These are phyloP conservation scores for Symbiodinium natans DNA, from an alignment of 73 alveolate genomes.

Conservation along the genomic window DNA sequence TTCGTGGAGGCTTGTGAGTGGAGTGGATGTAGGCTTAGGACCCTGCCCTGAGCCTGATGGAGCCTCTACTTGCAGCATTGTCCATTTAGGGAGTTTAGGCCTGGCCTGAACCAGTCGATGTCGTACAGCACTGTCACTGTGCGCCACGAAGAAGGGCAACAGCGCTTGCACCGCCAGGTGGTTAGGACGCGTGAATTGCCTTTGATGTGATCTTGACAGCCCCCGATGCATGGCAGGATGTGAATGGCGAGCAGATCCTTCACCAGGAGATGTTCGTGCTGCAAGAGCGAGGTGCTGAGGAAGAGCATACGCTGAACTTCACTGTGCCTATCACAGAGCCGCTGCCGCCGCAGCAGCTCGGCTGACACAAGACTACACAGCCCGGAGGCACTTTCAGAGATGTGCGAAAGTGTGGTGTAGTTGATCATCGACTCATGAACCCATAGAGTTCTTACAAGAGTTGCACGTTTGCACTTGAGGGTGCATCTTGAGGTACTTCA, in stretches of 20 bases:
- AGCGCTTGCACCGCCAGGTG: too few species aligned
- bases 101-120: too few species aligned
- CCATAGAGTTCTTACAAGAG: too few species aligned
- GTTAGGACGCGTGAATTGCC: too few species aligned
- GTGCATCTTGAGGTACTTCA: slow-evolving; percentile 79
- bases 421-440: neutral
- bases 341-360: slow-evolving; percentile 99
- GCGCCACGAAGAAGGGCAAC: too few species aligned
- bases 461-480: too few species aligned
- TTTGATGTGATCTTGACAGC: neutral
- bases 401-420: neutral
- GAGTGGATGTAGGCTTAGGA: too few species aligned
- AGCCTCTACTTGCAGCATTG: too few species aligned
- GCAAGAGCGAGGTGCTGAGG: slow-evolving; percentile 83
- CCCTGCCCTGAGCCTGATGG: too few species aligned
- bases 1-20: slow-evolving; percentile 96
- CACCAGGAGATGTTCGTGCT: slow-evolving; percentile 92
- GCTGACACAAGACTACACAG: neutral
- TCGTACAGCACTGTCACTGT: too few species aligned
- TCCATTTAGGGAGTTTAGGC: too few species aligned
- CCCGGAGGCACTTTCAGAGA: neutral
- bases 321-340: slow-evolving; percentile 99
- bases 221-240: slow-evolving; percentile 96
- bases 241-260: slow-evolving; percentile 99
- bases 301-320: slow-evolving; percentile 97